phyloP scores from a whole-genome alignment of 129 eudicot species.

The Tagetes erecta region DNA sequence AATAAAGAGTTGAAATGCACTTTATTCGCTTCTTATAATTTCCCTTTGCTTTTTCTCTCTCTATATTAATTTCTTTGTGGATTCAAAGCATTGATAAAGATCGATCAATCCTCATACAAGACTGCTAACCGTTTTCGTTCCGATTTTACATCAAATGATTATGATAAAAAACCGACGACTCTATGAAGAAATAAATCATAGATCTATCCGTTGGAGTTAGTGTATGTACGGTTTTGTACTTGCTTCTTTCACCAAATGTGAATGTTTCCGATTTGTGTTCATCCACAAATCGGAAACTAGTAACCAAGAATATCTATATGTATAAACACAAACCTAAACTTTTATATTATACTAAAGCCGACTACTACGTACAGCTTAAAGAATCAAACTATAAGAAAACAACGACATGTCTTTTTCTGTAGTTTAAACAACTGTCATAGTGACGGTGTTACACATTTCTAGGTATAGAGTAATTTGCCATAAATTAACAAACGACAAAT shows the following conservation, averaged over 20 bases:
- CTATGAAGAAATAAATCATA: background rate
- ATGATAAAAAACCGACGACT: background rate
- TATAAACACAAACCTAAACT: background rate
- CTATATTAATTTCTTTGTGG: background rate
- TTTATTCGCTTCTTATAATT: background rate
- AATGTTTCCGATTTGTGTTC: background rate
- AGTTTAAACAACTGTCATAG: background rate
- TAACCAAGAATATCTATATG: background rate
- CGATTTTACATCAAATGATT: background rate
- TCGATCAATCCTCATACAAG: background rate
- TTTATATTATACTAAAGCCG: background rate
- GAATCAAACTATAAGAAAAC: background rate
- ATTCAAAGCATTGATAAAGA: background rate
- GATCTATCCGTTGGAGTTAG: background rate
- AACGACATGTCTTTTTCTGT: background rate
- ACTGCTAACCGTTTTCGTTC: background rate
- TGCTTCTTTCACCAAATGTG: background rate
- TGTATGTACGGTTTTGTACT: background rate
- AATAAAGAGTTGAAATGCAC: background rate
- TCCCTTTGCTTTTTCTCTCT: background rate
- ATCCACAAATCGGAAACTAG: background rate
- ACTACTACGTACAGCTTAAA: background rate
- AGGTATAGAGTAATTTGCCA: background rate
- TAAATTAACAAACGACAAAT: constrained; percentile 14
- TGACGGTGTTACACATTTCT: background rate